Percentiles rank a stretch among this genome's conserved stretches.
Conservation (phyloP, 2,329 filamentous ascomycete genomes). For the Penicillium hesseltinei region DNA sequence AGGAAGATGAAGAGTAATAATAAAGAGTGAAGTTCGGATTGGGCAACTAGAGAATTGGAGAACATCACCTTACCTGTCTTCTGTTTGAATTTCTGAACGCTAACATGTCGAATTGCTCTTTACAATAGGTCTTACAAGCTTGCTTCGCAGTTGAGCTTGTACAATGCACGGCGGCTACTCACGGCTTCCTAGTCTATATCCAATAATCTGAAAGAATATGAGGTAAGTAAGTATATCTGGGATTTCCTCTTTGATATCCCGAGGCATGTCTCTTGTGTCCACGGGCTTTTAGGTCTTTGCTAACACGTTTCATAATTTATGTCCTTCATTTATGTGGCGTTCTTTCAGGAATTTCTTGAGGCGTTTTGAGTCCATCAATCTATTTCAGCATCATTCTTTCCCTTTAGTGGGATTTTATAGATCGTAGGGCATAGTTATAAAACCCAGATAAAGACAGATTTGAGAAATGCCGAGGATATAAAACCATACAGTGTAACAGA, state of each 20-base stretch:
- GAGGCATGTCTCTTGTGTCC: background rate
- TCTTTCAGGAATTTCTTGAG: background rate
- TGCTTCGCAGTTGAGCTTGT: too few species aligned
- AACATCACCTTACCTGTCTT: background rate
- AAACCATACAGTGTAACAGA: background rate
- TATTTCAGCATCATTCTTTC: background rate
- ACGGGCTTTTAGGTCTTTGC: background rate
- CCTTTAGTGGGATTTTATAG: background rate
- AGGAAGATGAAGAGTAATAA: background rate
- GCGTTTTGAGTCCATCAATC: background rate
- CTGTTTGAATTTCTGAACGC: background rate
- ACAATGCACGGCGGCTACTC: background rate
- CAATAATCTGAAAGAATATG: background rate
- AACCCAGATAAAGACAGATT: background rate
- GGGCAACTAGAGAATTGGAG: background rate
- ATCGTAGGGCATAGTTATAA: background rate
- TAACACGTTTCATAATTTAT: background rate
- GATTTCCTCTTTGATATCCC: background rate
- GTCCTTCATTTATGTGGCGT: background rate
- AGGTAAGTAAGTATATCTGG: background rate
- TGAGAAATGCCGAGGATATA: background rate
- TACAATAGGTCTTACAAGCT: background rate
- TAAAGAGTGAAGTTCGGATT: background rate
- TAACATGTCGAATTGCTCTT: background rate
- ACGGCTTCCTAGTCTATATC: background rate